Percentiles rank a stretch among this genome's conserved stretches.
phyloP scores from a whole-genome alignment of 2,329 filamentous ascomycete species.

The Cladosporium sp. region DNA sequence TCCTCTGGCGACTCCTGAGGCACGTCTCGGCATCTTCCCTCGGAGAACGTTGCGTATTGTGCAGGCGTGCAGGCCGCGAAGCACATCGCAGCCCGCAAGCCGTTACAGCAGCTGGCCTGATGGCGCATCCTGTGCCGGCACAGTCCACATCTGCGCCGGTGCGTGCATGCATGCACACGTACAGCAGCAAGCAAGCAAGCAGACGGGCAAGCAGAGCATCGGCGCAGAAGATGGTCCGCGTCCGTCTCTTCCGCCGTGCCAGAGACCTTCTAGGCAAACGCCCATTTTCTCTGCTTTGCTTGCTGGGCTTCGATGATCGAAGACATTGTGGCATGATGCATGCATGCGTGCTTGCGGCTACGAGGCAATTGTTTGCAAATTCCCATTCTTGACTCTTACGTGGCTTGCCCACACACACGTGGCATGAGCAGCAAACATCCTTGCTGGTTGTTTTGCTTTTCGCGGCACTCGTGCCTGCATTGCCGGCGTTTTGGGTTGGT shows the following conservation, averaged over 20 bases:
- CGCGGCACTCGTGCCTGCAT: neutral
- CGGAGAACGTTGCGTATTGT: neutral
- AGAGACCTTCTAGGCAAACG: slow-evolving; percentile 6
- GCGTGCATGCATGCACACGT: neutral
- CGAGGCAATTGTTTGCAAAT: neutral
- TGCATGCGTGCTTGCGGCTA: too few species aligned
- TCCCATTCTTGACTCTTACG: neutral
- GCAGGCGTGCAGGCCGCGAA: neutral
- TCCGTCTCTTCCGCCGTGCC: too few species aligned
- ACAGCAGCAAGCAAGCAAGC: neutral
- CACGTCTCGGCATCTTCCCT: neutral
- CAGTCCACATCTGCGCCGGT: neutral
- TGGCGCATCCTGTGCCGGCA: neutral
- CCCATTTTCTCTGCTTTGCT: neutral
- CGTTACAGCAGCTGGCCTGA: neutral
- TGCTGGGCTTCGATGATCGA: slow-evolving; percentile 9
- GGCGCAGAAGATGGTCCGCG: neutral
- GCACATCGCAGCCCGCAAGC: neutral
- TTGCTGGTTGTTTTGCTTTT: neutral
- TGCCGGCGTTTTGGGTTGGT: neutral
- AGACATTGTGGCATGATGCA: slow-evolving; percentile 8
- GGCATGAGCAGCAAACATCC: neutral
- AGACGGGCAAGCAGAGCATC: neutral
- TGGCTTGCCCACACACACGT: neutral
- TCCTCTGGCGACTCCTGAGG: neutral